Percentiles rank a stretch among this genome's conserved stretches.
Evolutionary conservation across 2,329 filamentous ascomycete genomes (phyloP).

Genomic region (Penicillium sclerotiorum): DNA sequence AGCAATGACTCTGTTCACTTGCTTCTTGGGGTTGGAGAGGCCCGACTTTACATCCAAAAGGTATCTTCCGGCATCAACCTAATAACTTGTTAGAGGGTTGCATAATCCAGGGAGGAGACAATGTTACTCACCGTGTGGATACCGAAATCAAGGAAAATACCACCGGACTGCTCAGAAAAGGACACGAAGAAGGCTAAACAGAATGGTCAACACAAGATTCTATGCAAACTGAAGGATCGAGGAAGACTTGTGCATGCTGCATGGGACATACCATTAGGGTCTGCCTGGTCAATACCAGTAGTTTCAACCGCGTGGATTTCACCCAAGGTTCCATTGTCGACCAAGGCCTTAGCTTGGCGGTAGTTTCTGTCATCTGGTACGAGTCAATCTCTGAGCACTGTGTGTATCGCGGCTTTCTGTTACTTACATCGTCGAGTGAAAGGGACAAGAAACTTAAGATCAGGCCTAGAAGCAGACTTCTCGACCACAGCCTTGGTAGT

Average conservation of each 20-base stretch:
- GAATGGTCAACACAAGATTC: neutral
- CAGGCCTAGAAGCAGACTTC: conserved; percentile 17
- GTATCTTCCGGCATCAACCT: conserved; percentile 18
- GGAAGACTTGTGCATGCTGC: neutral
- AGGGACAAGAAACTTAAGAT: conserved; percentile 18
- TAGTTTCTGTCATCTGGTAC: conserved; percentile 14
- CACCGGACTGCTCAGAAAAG: conserved; percentile 36
- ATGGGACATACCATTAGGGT: conserved; percentile 13
- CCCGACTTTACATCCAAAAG: conserved; percentile 16
- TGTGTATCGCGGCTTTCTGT: neutral
- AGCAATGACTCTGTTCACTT: conserved; percentile 19
- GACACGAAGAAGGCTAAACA: conserved; percentile 33
- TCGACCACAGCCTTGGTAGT: conserved; percentile 15
- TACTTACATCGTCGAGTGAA: conserved; percentile 20
- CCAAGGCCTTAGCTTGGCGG: conserved; percentile 12
- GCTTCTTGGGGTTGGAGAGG: conserved; percentile 15
- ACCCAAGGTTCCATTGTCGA: conserved; percentile 15
- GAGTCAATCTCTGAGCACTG: neutral
- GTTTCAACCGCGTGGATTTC: conserved; percentile 18
- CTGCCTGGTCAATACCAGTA: conserved; percentile 17
- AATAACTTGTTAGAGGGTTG: conserved; percentile 1
- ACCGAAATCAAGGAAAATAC: conserved; percentile 38
- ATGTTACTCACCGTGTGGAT: conserved; percentile 34
- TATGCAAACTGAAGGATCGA: neutral
- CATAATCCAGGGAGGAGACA: conserved; percentile 7